These are phyloP conservation scores for barley (Hordeum vulgare) DNA, from an alignment of 176 grass and related monocot species.

Conservation along the genomic window DNA sequence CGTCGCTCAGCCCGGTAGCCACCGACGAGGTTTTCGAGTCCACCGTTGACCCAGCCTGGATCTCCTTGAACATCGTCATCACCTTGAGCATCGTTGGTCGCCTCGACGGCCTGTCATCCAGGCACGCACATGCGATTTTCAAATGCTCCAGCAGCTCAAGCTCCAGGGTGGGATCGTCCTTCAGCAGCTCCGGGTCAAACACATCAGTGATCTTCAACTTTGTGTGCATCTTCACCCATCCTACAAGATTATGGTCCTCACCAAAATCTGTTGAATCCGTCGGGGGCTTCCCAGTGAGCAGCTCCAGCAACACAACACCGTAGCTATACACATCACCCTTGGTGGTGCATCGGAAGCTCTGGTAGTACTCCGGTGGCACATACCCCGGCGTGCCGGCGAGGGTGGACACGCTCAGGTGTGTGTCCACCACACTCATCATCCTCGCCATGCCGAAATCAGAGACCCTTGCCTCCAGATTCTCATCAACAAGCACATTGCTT, in stretches of 20 bases:
- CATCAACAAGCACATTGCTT: constrained; percentile 89
- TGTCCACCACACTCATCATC: constrained; percentile 72
- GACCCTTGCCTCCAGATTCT: constrained; percentile 78
- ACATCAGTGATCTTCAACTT: constrained; percentile 60
- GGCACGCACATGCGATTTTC: constrained; percentile 68
- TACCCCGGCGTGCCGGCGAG: constrained; percentile 93
- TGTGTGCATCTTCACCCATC: constrained; percentile 78
- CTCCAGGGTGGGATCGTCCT: constrained; percentile 59
- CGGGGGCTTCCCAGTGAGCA: constrained; percentile 72
- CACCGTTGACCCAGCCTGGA: constrained; percentile 63
- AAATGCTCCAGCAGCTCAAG: constrained; percentile 87
- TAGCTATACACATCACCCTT: constrained; percentile 96
- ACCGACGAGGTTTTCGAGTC: constrained; percentile 52
- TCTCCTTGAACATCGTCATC: constrained; percentile 98
- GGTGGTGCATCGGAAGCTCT: constrained; percentile 90
- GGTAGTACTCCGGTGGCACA: constrained; percentile 96
- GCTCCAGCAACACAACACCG: constrained; percentile 87
- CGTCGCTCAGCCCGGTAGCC: constrained; percentile 24
- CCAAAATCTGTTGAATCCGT: constrained; percentile 79
- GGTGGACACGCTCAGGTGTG: constrained; percentile 88
- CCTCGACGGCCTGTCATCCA: constrained; percentile 60
- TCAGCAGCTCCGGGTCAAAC: constrained; percentile 82
- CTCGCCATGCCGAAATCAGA: constrained; percentile 98
- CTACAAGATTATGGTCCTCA: constrained; percentile 86
- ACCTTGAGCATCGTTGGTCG: constrained; percentile 94